These are phyloP conservation scores for Geum urbanum DNA, from an alignment of 306 rosid species.

Conservation along the genomic window DNA sequence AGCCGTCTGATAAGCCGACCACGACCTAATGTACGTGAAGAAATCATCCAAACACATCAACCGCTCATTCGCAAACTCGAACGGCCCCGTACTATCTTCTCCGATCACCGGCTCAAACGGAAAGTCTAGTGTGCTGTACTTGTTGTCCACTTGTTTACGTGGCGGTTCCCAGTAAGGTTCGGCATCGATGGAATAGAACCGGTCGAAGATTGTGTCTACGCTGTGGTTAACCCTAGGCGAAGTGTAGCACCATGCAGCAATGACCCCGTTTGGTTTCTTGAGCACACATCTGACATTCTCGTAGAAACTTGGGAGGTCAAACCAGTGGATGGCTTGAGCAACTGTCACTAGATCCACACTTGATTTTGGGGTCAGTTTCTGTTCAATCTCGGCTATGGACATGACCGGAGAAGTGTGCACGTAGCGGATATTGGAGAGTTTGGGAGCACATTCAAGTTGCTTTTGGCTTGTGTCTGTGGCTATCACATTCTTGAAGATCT, in stretches of 20 bases:
- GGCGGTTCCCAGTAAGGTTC: slow-evolving; percentile 51
- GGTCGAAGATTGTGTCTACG: slow-evolving; percentile 37
- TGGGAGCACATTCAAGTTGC: slow-evolving; percentile 50
- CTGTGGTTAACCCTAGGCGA: slow-evolving; percentile 39
- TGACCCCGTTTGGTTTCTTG: slow-evolving; percentile 64
- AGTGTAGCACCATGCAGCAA: slow-evolving; percentile 75
- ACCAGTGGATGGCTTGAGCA: slow-evolving; percentile 80
- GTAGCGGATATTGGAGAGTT: slow-evolving; percentile 53
- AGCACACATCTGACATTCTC: slow-evolving; percentile 48
- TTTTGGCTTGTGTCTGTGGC: slow-evolving; percentile 68
- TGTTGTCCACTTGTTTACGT: slow-evolving; percentile 41
- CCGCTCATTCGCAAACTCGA: slow-evolving; percentile 50
- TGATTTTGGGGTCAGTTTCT: slow-evolving; percentile 38
- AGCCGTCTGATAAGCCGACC: slow-evolving; percentile 78
- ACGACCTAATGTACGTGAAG: slow-evolving; percentile 48
- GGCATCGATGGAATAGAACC: slow-evolving; percentile 16
- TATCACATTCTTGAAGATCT: slow-evolving; percentile 50
- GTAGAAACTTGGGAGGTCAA: slow-evolving; percentile 57
- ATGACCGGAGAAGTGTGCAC: slow-evolving; percentile 47
- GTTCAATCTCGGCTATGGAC: slow-evolving; percentile 46
- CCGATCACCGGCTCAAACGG: slow-evolving; percentile 70
- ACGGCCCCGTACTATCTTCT: slow-evolving; percentile 54
- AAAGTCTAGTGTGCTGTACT: slow-evolving; percentile 53
- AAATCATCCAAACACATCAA: slow-evolving; percentile 46
- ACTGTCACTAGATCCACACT: slow-evolving; percentile 62